Percentiles rank a stretch among this genome's conserved stretches.
phyloP scores from a whole-genome alignment of 345 rosid genomes.

The Syzygium jambos region DNA sequence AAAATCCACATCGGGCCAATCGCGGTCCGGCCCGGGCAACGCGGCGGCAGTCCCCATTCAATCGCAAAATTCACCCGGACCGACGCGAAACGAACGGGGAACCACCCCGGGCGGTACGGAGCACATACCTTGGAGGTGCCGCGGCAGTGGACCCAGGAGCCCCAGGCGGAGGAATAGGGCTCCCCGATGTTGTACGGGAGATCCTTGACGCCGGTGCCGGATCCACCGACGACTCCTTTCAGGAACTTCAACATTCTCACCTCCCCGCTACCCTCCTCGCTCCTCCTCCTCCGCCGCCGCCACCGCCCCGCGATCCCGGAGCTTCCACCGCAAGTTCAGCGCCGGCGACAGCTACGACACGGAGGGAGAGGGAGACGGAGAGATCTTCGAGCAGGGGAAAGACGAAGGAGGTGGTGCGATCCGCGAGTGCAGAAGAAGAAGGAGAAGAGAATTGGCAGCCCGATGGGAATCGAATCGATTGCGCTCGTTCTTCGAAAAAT shows the following conservation, averaged over 20 bases:
- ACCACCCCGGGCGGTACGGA: too few species aligned
- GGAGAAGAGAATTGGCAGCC: too few species aligned
- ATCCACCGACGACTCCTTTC: slow-evolving; percentile 92
- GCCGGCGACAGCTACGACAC: not conserved
- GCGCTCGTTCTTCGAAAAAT: not conserved
- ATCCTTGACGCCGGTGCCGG: slow-evolving; percentile 91
- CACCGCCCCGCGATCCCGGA: not conserved
- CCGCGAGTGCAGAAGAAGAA: not conserved
- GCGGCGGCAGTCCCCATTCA: not conserved
- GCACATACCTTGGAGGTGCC: slow-evolving; percentile 61
- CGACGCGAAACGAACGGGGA: too few species aligned
- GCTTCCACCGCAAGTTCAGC: not conserved
- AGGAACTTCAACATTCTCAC: slow-evolving; percentile 67
- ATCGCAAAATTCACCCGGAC: not conserved
- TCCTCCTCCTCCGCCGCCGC: not conserved
- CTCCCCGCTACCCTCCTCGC: not conserved
- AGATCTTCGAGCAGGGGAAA: not conserved
- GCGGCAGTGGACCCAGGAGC: slow-evolving; percentile 87
- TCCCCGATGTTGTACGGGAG: slow-evolving; percentile 91
- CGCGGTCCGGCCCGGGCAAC: not conserved
- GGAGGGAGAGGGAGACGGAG: not conserved
- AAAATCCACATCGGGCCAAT: not conserved
- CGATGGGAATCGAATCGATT: not conserved
- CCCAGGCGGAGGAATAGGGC: slow-evolving; percentile 89
- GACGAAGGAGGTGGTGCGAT: not conserved